Evolutionary conservation across 2,329 filamentous ascomycete genomes (phyloP), one percentile per base, ranked within the genome.

Genomic region (Trichoderma breve): DNA sequence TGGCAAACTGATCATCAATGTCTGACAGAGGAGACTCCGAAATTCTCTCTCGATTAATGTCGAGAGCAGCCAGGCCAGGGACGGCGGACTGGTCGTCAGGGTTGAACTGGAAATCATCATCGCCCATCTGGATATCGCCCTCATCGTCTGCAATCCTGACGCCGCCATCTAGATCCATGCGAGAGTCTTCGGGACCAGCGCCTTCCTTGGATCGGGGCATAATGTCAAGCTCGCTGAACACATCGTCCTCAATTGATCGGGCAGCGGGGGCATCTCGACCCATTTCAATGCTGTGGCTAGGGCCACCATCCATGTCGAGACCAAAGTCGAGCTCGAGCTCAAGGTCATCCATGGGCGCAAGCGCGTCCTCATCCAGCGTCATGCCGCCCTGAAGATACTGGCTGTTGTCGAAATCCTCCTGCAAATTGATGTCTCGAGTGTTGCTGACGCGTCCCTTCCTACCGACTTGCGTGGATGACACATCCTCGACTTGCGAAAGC

Each of bases 251-350:
- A 24, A 91, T 82, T 2, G 89, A 85, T 60, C 89, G 86, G 28
- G 91, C 86, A 18, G 89, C 86, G 5, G 93, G 91, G 24, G 93
- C 95, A 76, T 97, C 92, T 90, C 95, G 92, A 78, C 95, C 96
- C 76, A 94, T 87, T 90, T 99, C 96, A 72, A 98, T 32, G 30
- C 57, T 60, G 24, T 57, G 91, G 77, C 91, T 96, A 73, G 83
- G 83, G 73, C 89, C 87, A 24, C 82, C 87, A 75, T 94, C 91
- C 39, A 94, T 84, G 75, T 90, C 91, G 73, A 96, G 86, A 76
- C 92, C 92, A 76, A 95, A 90, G 76, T 94, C 92, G 70, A 95
- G 84, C 74, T 93, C 88, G 32, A 94, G 85, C 70, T 92, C 92
- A 68, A 94, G 86, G 77, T 93, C 92, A 74, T 88, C 90, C 81